Evolutionary conservation across 441 rosid species (phyloP).

Genomic region (Erodium trifolium): DNA sequence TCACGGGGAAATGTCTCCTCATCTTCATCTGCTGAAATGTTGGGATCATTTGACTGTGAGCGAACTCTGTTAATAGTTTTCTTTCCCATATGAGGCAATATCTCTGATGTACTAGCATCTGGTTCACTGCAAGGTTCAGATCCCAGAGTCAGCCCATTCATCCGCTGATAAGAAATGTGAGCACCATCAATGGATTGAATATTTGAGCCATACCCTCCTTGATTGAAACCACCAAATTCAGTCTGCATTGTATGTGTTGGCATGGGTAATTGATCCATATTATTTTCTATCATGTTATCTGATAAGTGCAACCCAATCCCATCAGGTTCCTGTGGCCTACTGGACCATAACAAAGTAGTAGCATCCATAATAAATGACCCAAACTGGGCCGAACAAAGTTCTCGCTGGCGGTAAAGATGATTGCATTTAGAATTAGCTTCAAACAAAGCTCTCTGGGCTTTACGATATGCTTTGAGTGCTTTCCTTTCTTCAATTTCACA

Average conservation of each 20-base stretch:
- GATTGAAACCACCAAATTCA: slow-evolving; percentile 29
- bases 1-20: slow-evolving; percentile 44
- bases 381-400: slow-evolving; percentile 56
- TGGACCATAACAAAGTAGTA: slow-evolving; percentile 47
- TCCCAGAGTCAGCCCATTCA: slow-evolving; percentile 52
- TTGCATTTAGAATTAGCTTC: slow-evolving; percentile 83
- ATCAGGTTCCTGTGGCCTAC: slow-evolving; percentile 34
- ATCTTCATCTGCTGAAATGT: slow-evolving; percentile 53
- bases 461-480: slow-evolving; percentile 77
- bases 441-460: slow-evolving; percentile 75
- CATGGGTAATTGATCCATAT: slow-evolving; percentile 36
- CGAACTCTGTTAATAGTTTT: slow-evolving; percentile 35
- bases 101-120: slow-evolving; percentile 85
- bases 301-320: slow-evolving; percentile 34
- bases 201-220: slow-evolving; percentile 29
- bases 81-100: slow-evolving; percentile 42
- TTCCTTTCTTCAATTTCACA: slow-evolving; percentile 94
- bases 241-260: slow-evolving; percentile 28
- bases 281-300: slow-evolving; percentile 29
- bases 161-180: slow-evolving; percentile 30
- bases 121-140: slow-evolving; percentile 81
- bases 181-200: slow-evolving; percentile 23
- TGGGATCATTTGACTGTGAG: slow-evolving; percentile 51
- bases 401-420: slow-evolving; percentile 70
- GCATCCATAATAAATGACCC: slow-evolving; percentile 57